These are phyloP conservation scores for Aureobasidium lini DNA, from an alignment of 2,329 filamentous ascomycete species.

Conservation along the genomic window DNA sequence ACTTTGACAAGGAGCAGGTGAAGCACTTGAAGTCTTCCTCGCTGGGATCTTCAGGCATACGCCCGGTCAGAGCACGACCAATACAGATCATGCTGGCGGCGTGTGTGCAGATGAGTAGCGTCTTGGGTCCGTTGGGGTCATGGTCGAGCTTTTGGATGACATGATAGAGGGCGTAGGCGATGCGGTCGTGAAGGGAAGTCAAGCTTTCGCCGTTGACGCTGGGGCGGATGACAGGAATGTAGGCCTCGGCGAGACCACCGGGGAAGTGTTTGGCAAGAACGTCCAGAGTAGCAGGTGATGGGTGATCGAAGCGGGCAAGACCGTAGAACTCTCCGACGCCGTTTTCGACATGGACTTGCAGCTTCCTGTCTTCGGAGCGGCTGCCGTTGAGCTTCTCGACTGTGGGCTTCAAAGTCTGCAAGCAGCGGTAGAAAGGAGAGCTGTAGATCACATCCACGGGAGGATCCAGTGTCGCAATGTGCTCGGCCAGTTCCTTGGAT, in stretches of 20 bases:
- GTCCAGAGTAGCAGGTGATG: constrained; percentile 59
- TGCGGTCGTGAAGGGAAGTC: constrained; percentile 68
- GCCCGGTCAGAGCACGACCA: constrained; percentile 72
- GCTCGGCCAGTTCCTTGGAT: constrained; percentile 63
- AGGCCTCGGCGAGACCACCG: constrained; percentile 43
- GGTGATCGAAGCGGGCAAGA: constrained; percentile 75
- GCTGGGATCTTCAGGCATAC: constrained; percentile 61
- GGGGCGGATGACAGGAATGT: constrained; percentile 56
- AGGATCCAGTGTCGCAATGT: constrained; percentile 56
- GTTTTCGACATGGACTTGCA: constrained; percentile 31
- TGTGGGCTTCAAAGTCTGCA: constrained; percentile 74
- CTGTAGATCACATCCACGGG: constrained; percentile 72
- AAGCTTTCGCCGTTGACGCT: constrained; percentile 70
- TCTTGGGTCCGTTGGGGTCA: constrained; percentile 54
- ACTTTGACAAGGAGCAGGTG: constrained; percentile 73
- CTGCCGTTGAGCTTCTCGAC: constrained; percentile 40
- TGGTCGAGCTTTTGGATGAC: constrained; percentile 67
- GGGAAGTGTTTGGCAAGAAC: constrained; percentile 63
- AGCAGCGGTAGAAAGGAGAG: constrained; percentile 78
- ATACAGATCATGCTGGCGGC: constrained; percentile 84
- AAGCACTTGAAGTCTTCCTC: constrained; percentile 78
- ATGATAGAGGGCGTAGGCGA: constrained; percentile 60
- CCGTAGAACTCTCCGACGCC: constrained; percentile 80
- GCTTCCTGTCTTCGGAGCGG: constrained; percentile 22
- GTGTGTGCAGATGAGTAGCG: constrained; percentile 78